These are phyloP conservation scores for Hysterium pulicare DNA, from an alignment of 2,329 filamentous ascomycete species.

Conservation along the genomic window DNA sequence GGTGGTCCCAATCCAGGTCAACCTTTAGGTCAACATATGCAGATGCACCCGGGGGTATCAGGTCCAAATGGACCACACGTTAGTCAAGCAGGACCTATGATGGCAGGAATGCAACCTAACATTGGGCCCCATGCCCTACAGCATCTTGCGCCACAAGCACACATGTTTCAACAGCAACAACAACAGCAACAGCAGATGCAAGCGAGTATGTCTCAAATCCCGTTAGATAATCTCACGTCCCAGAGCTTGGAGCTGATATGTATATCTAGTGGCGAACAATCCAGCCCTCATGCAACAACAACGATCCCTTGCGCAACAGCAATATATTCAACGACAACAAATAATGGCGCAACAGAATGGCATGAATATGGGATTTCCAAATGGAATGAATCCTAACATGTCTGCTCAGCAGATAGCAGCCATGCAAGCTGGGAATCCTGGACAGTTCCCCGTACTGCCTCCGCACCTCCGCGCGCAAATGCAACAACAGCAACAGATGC, in stretches of 20 bases:
- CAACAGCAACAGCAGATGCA: constrained; percentile 27
- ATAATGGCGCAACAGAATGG: constrained; percentile 45
- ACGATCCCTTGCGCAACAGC: constrained; percentile 40
- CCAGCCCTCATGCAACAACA: constrained; percentile 42
- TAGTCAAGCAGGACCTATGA: constrained; percentile 67
- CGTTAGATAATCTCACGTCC: background rate
- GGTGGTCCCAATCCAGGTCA: constrained; percentile 68
- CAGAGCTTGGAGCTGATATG: background rate
- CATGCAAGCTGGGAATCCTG: constrained; percentile 39
- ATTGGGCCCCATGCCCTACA: constrained; percentile 65
- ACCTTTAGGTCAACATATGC: constrained; percentile 66
- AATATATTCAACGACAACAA: constrained; percentile 52
- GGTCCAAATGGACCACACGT: constrained; percentile 68
- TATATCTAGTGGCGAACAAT: constrained; percentile 17
- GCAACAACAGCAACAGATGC: constrained; percentile 48
- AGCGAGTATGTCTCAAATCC: constrained; percentile 1
- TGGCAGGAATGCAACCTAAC: constrained; percentile 72
- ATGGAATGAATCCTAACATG: constrained; percentile 49
- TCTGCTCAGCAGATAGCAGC: constrained; percentile 52
- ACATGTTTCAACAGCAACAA: constrained; percentile 52
- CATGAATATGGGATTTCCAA: constrained; percentile 49
- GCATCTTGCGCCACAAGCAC: constrained; percentile 64
- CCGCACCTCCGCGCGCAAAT: constrained; percentile 44
- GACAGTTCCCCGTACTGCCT: constrained; percentile 38
- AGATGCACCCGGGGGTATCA: constrained; percentile 71